A percentile compares a stretch with the other conserved stretches of the same genome.
phyloP scores from a whole-genome alignment of 148 eudicot species.

The Rhododendron williamsianum region DNA sequence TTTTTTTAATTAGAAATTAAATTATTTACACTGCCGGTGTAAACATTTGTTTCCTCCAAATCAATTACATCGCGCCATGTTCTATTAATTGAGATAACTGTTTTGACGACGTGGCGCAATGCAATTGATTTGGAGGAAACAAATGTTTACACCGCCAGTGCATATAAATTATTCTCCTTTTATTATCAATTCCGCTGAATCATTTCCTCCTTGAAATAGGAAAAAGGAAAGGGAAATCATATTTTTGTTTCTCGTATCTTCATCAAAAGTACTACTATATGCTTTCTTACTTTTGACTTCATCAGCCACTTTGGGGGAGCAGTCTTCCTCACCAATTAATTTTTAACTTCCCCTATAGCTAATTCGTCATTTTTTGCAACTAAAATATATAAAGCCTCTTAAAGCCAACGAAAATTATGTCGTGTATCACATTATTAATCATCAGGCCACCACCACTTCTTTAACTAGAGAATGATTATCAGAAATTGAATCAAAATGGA shows the following conservation, averaged over 20 bases:
- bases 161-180: no score
- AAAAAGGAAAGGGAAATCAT: background rate
- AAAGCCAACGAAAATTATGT: background rate
- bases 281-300: background rate
- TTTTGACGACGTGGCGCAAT: no score
- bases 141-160: no score
- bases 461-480: background rate
- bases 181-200: background rate
- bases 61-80: no score
- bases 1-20: no score
- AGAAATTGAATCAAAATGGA: background rate
- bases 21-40: no score
- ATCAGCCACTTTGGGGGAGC: background rate
- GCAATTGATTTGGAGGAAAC: no score
- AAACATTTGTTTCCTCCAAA: no score
- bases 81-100: no score
- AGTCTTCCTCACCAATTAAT: background rate
- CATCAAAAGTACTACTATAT: background rate
- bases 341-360: background rate
- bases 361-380: background rate
- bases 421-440: background rate
- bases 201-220: background rate
- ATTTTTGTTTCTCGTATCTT: background rate
- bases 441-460: background rate
- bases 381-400: background rate